Evolutionary conservation across 2,329 filamentous ascomycete genomes (phyloP).

Genomic region (Neonectria neomacrospora): DNA sequence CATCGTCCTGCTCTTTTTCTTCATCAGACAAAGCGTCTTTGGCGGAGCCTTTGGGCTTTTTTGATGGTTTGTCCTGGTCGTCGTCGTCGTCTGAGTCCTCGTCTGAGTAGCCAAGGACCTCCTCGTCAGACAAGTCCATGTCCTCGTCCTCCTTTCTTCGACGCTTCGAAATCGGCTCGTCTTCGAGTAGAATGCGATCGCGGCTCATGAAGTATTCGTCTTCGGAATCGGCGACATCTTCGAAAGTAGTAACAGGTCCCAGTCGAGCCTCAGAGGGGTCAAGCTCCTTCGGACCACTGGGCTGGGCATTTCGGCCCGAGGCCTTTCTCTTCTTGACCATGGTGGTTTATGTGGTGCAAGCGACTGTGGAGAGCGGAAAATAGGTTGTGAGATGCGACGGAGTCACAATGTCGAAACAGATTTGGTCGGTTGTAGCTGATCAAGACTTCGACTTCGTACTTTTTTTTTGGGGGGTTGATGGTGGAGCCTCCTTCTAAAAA

Average conservation of each 20-base stretch:
- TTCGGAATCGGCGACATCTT: slow-evolving; percentile 92
- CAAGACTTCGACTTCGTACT: slow-evolving; percentile 5
- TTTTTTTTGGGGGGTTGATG: slow-evolving; percentile 20
- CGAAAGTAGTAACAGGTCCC: slow-evolving; percentile 70
- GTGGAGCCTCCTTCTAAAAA: slow-evolving; percentile 22
- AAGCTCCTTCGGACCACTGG: slow-evolving; percentile 65
- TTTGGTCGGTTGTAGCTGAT: background rate
- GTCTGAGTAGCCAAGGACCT: slow-evolving; percentile 64
- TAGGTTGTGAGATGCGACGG: background rate
- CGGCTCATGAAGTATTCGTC: slow-evolving; percentile 91
- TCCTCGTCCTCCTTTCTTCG: slow-evolving; percentile 78
- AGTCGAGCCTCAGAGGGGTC: slow-evolving; percentile 71
- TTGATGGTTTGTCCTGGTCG: slow-evolving; percentile 37
- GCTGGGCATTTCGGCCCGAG: slow-evolving; percentile 57
- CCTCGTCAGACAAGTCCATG: slow-evolving; percentile 71
- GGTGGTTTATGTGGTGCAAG: slow-evolving; percentile 21
- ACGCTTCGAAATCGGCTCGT: slow-evolving; percentile 82
- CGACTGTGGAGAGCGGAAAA: background rate
- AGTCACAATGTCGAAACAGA: slow-evolving; percentile 1
- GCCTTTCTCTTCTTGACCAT: slow-evolving; percentile 81
- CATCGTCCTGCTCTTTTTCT: slow-evolving; percentile 64
- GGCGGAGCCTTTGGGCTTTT: slow-evolving; percentile 47
- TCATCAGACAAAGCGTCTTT: slow-evolving; percentile 57
- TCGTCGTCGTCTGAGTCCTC: slow-evolving; percentile 58
- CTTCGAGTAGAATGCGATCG: slow-evolving; percentile 87